Percentiles rank a stretch among this genome's conserved stretches.
Conservation (phyloP, 169 alveolate genomes). For the Amoebophrya sp. region DNA sequence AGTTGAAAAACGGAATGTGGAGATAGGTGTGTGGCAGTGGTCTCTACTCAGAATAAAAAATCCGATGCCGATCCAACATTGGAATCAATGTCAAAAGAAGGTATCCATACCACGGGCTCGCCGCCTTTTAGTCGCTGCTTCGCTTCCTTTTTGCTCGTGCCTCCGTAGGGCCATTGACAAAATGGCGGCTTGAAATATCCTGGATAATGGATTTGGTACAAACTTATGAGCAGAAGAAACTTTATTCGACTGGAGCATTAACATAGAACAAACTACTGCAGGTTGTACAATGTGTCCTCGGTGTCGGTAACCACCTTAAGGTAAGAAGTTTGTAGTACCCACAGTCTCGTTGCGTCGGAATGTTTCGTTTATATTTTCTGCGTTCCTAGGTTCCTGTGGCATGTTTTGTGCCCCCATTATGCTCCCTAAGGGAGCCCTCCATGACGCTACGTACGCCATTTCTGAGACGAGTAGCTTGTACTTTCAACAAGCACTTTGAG, state of each 20-base stretch:
- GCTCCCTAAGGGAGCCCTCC: constrained; percentile 10
- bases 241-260: neutral
- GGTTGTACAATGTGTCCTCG: neutral
- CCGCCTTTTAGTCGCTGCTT: neutral
- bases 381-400: neutral
- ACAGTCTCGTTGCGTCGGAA: neutral
- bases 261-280: neutral
- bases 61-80: neutral
- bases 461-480: no score
- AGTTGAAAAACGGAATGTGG: neutral
- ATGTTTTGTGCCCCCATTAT: neutral
- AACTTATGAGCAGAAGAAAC: neutral
- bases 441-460: constrained; percentile 22
- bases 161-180: constrained; percentile 5
- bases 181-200: constrained; percentile 25
- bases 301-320: no score
- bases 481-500: no score
- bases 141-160: neutral
- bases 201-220: neutral
- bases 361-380: neutral
- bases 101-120: neutral
- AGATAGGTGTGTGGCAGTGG: no score
- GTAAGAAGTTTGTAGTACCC: no score
- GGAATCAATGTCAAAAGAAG: neutral
- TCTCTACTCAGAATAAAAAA: no score